phyloP scores from a whole-genome alignment of 352 stramenopile species.

The Globisporangium okanoganense region DNA sequence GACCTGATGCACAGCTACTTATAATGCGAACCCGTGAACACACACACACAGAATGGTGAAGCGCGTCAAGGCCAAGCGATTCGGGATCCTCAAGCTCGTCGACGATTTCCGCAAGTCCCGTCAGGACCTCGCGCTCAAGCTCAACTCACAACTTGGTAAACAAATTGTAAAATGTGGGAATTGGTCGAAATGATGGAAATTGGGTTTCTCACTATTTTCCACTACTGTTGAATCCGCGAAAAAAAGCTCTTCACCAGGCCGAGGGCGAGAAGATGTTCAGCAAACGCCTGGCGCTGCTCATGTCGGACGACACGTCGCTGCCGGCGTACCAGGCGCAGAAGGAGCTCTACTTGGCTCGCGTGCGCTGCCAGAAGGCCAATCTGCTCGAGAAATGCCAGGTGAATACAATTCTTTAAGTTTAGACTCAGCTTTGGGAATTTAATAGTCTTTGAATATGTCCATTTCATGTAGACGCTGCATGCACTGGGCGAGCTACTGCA shows the following conservation, averaged over 20 bases:
- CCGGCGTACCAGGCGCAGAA: slow-evolving; percentile 54
- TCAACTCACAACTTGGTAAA: slow-evolving; percentile 48
- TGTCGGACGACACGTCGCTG: slow-evolving; percentile 46
- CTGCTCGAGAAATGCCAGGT: slow-evolving; percentile 58
- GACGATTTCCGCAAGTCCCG: slow-evolving; percentile 48
- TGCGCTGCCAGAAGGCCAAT: slow-evolving; percentile 54
- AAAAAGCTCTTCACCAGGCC: slow-evolving; percentile 51
- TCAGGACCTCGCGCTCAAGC: slow-evolving; percentile 36
- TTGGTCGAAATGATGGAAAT: neutral
- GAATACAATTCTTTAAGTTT: neutral
- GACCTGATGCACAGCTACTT: no score
- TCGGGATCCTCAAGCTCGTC: slow-evolving; percentile 32
- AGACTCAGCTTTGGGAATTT: neutral
- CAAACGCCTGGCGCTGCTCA: slow-evolving; percentile 45
- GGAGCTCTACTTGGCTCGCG: slow-evolving; percentile 49
- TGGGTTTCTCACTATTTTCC: slow-evolving; percentile 3
- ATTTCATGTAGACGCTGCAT: slow-evolving; percentile 35
- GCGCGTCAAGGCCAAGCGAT: slow-evolving; percentile 46
- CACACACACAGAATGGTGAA: slow-evolving; percentile 42
- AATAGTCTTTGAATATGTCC: neutral
- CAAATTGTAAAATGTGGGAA: no score
- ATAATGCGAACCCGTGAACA: neutral
- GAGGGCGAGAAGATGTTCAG: slow-evolving; percentile 63
- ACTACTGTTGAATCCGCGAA: neutral
- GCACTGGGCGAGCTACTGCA: slow-evolving; percentile 45